Conservation (phyloP, 805 yeast genomes). For the Saccharomycopsis selenospora region DNA sequence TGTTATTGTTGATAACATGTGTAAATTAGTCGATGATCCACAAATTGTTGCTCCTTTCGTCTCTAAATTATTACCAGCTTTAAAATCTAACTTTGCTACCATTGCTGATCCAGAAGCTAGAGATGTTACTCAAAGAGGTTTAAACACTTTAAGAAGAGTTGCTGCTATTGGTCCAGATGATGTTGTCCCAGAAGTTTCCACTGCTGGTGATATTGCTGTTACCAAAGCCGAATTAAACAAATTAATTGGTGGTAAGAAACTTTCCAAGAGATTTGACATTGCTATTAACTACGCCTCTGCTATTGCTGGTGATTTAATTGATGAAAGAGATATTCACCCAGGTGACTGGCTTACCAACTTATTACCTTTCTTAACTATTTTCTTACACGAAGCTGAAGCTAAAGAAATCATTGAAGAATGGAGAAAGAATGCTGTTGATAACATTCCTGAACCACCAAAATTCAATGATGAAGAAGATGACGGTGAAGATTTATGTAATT, state of each 20-base stretch:
- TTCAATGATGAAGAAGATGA: constrained; percentile 97
- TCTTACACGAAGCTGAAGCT: constrained; percentile 89
- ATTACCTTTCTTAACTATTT: constrained; percentile 91
- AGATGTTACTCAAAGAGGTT: constrained; percentile 94
- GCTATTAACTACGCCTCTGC: constrained; percentile 84
- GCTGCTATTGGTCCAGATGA: constrained; percentile 93
- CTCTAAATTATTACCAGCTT: constrained; percentile 90
- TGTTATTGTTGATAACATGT: constrained; percentile 99
- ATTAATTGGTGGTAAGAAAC: constrained; percentile 59
- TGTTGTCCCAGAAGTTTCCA: constrained; percentile 91
- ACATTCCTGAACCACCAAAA: constrained; percentile 93
- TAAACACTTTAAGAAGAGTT: constrained; percentile 96
- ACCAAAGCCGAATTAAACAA: constrained; percentile 75
- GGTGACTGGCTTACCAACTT: constrained; percentile 83
- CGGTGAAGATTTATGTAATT: constrained; percentile 99
- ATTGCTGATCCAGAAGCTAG: constrained; percentile 99
- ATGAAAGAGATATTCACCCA: constrained; percentile 93
- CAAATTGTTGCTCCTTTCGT: constrained; percentile 99
- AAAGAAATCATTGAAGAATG: constrained; percentile 85
- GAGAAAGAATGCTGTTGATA: constrained; percentile 94
- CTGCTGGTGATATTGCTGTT: constrained; percentile 94
- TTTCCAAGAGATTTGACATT: constrained; percentile 62
- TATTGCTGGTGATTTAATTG: constrained; percentile 98
- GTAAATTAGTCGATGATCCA: constrained; percentile 99
- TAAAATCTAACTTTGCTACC: constrained; percentile 87